Percentiles rank a stretch among this genome's conserved stretches.
Conservation (phyloP, 345 rosid species). For the Acer saccharum region DNA sequence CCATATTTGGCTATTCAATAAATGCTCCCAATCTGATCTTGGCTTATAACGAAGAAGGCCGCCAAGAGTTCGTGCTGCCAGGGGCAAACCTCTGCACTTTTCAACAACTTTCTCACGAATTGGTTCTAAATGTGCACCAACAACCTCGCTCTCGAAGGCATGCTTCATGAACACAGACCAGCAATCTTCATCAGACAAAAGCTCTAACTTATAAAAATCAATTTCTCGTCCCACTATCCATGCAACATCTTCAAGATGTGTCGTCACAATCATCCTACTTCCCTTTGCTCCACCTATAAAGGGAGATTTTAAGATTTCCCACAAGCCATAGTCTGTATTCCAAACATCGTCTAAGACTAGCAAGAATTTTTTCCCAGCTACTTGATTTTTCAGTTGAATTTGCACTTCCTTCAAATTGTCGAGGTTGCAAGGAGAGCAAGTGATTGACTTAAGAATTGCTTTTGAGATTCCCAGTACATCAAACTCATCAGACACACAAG, state of each 20-base stretch:
- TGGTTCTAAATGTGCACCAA: not conserved
- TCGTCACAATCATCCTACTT: slow-evolving; percentile 1
- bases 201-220: not conserved
- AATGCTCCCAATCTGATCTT: slow-evolving; percentile 6
- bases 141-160: slow-evolving; percentile 2
- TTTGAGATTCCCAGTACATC: slow-evolving; percentile 12
- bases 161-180: slow-evolving; percentile 20
- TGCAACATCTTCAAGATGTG: not conserved
- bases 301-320: slow-evolving; percentile 1
- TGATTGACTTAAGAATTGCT: slow-evolving; percentile 12
- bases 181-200: slow-evolving; percentile 17
- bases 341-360: slow-evolving; percentile 16
- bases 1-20: slow-evolving; percentile 12
- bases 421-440: not conserved
- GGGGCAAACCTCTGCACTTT: slow-evolving; percentile 26
- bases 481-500: slow-evolving; percentile 14
- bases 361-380: slow-evolving; percentile 2
- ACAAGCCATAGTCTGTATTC: not conserved
- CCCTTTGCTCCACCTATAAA: slow-evolving; percentile 1
- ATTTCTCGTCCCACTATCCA: not conserved
- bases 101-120: slow-evolving; percentile 12
- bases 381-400: not conserved
- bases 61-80: slow-evolving; percentile 27
- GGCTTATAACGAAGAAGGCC: slow-evolving; percentile 17
- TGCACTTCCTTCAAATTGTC: not conserved